Evolutionary conservation across 2,329 filamentous ascomycete genomes (phyloP).

Genomic region (Chrysoporthe cubensis): DNA sequence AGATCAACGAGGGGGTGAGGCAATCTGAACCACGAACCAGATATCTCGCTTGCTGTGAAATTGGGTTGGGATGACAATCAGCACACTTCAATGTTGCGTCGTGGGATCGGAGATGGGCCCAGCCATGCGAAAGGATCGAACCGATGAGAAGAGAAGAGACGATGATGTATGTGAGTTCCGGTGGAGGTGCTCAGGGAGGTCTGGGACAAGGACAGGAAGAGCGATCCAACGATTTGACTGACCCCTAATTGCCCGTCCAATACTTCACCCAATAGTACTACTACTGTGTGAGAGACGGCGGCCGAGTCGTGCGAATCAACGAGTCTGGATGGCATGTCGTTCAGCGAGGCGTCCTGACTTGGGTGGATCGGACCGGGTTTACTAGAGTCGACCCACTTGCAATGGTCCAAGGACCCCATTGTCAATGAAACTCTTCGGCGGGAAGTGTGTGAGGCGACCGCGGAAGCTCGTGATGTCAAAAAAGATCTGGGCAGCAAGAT

Average conservation of each 20-base stretch:
- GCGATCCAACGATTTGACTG: slow-evolving; percentile 21
- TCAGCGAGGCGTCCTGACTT: slow-evolving; percentile 22
- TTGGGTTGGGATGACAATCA: slow-evolving; percentile 6
- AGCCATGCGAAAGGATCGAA: slow-evolving; percentile 13
- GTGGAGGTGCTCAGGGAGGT: slow-evolving; percentile 14
- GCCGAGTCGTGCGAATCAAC: slow-evolving; percentile 27
- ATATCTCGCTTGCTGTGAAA: neutral
- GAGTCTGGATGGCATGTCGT: slow-evolving; percentile 22
- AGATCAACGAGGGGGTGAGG: slow-evolving; percentile 13
- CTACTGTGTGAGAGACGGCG: slow-evolving; percentile 25
- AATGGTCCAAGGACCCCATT: slow-evolving; percentile 25
- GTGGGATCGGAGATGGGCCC: slow-evolving; percentile 17
- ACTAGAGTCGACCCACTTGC: slow-evolving; percentile 23
- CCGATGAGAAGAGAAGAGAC: slow-evolving; percentile 4
- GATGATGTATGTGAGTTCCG: slow-evolving; percentile 13
- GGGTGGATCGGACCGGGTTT: slow-evolving; percentile 23
- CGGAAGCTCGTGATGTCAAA: slow-evolving; percentile 1
- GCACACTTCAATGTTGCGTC: slow-evolving; percentile 15
- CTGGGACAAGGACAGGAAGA: slow-evolving; percentile 6
- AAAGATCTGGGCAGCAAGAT: slow-evolving; percentile 4
- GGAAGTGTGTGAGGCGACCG: slow-evolving; percentile 14
- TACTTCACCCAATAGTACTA: slow-evolving; percentile 24
- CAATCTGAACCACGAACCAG: slow-evolving; percentile 10
- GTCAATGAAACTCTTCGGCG: slow-evolving; percentile 22
- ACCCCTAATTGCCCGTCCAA: slow-evolving; percentile 23